Conservation (phyloP, 306 rosid species). For the Prinsepia uniflora region DNA sequence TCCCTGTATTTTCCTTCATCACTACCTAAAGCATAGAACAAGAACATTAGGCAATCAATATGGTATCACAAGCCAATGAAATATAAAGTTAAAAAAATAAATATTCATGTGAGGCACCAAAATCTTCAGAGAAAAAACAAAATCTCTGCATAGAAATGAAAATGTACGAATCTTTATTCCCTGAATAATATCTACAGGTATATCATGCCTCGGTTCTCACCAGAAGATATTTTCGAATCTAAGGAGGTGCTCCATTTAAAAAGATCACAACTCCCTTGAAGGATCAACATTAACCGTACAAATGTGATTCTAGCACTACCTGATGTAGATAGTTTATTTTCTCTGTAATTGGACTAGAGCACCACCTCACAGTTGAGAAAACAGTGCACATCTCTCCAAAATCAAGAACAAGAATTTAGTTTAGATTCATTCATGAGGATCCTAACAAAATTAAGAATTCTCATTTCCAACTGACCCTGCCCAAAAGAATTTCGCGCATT, state of each 20-base stretch:
- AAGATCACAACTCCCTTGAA: neutral
- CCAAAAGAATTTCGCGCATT: neutral
- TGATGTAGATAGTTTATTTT: neutral
- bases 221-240: neutral
- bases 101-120: neutral
- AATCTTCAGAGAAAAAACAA: neutral
- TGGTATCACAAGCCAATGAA: neutral
- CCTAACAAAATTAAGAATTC: neutral
- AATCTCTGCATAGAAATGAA: neutral
- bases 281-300: neutral
- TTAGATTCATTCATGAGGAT: neutral
- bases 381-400: neutral
- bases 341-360: neutral
- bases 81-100: neutral
- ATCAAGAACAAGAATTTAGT: neutral
- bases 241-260: neutral
- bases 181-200: neutral
- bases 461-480: neutral
- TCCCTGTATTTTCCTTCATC: slow-evolving; percentile 46
- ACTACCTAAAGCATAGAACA: slow-evolving; percentile 43
- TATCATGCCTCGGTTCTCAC: neutral
- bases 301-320: neutral
- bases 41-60: neutral
- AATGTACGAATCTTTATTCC: neutral
- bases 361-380: neutral